phyloP scores from a whole-genome alignment of 192 early-diverging fungal genomes.

The Entomortierella beljakovae region DNA sequence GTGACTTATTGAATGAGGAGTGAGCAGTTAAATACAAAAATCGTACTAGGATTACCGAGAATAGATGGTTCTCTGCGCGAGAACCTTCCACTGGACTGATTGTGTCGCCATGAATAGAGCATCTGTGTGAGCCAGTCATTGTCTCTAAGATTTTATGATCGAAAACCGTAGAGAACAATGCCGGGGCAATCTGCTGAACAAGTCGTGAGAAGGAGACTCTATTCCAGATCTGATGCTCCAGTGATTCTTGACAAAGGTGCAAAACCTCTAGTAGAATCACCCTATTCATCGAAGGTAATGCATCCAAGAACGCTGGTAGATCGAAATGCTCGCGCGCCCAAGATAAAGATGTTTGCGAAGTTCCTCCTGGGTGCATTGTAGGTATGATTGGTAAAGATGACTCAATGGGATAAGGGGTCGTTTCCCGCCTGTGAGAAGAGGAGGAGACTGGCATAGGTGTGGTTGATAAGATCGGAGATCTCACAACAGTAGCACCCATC shows the following conservation, averaged over 20 bases:
- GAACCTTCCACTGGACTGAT: conserved; percentile 25
- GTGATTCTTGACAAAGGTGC: conserved; percentile 37
- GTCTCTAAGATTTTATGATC: conserved; percentile 32
- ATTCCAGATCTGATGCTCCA: conserved; percentile 31
- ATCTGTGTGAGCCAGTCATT: conserved; percentile 23
- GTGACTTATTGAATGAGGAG: not conserved
- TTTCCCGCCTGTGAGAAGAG: not conserved
- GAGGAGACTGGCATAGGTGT: not conserved
- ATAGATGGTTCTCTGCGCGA: conserved; percentile 33
- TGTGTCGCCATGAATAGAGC: conserved; percentile 23
- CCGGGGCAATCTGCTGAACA: conserved; percentile 38
- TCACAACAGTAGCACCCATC: not conserved
- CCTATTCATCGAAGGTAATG: conserved; percentile 30
- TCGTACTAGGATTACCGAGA: conserved; percentile 35
- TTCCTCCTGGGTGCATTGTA: not conserved
- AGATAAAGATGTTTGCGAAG: not conserved
- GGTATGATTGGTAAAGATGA: conserved; percentile 19
- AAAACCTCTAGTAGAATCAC: conserved; percentile 42
- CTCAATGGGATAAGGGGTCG: not conserved
- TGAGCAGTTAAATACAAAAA: conserved; percentile 18
- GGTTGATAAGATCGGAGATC: not conserved
- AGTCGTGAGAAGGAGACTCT: conserved; percentile 17
- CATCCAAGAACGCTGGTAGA: conserved; percentile 22
- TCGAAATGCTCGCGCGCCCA: conserved; percentile 49
- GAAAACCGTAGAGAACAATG: conserved; percentile 44